Conservation (phyloP, 805 yeast genomes). For the Ogataea pilisensis region DNA sequence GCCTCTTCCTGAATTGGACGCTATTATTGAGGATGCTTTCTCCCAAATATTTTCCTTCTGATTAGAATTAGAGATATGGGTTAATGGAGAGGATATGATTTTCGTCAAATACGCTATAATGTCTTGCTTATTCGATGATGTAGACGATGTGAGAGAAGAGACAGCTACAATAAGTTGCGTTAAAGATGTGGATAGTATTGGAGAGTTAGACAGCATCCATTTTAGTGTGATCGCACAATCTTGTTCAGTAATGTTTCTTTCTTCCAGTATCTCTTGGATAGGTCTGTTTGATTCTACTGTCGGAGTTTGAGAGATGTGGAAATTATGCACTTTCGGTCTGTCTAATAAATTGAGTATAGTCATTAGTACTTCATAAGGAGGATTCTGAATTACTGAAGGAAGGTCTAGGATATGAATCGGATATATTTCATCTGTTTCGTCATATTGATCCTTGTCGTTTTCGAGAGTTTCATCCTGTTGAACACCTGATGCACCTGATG, state of each 20-base stretch:
- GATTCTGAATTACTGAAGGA: conserved; percentile 44
- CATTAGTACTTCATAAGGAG: conserved; percentile 43
- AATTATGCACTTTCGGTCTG: conserved; percentile 49
- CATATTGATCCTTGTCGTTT: background rate
- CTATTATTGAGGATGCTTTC: conserved; percentile 58
- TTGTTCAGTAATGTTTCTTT: conserved; percentile 30
- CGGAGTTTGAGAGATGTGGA: conserved; percentile 21
- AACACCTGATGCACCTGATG: no score
- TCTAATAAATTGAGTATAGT: conserved; percentile 45
- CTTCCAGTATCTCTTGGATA: conserved; percentile 22
- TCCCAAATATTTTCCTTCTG: conserved; percentile 41
- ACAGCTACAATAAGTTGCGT: conserved; percentile 5
- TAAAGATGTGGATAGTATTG: conserved; percentile 24
- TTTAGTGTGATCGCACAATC: conserved; percentile 28
- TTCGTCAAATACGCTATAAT: conserved; percentile 46
- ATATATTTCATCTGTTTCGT: conserved; percentile 5
- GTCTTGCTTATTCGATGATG: conserved; percentile 19
- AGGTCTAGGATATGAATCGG: conserved; percentile 55
- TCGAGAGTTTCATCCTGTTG: no score
- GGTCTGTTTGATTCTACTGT: conserved; percentile 9
- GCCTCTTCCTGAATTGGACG: conserved; percentile 81
- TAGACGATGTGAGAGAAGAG: conserved; percentile 3
- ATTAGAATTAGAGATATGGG: conserved; percentile 39
- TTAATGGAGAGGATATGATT: conserved; percentile 44
- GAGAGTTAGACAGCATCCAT: conserved; percentile 43